A percentile compares a stretch with the other conserved stretches of the same genome.
These are phyloP conservation scores for Metarhizium sp. DNA, from an alignment of 2,329 filamentous ascomycete species.

Conservation along the genomic window DNA sequence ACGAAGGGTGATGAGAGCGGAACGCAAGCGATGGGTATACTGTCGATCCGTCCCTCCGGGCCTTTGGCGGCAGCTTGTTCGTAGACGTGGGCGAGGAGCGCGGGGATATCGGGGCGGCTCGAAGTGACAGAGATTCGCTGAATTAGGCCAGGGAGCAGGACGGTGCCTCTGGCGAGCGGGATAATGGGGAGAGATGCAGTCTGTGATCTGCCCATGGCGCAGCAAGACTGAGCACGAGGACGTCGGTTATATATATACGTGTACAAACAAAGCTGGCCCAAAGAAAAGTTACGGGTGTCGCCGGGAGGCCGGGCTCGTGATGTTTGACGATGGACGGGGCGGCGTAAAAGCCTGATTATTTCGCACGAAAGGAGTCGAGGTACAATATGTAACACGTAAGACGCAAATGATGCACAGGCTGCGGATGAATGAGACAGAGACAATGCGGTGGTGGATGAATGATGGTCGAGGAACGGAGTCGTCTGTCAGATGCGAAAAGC, in stretches of 20 bases:
- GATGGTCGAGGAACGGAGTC: background rate
- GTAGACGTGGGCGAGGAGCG: conserved; percentile 78
- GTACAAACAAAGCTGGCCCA: background rate
- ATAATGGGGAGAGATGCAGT: conserved; percentile 61
- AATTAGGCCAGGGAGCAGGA: conserved; percentile 78
- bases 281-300: background rate
- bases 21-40: conserved; percentile 76
- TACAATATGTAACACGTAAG: background rate
- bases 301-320: background rate
- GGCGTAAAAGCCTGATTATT: background rate
- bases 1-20: conserved; percentile 71
- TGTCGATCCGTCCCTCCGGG: conserved; percentile 51
- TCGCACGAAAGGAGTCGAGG: background rate
- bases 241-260: background rate
- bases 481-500: too few relatives aligned
- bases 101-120: conserved; percentile 76
- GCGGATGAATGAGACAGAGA: background rate
- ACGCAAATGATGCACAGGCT: background rate
- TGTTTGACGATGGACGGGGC: background rate
- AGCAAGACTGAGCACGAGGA: conserved; percentile 1
- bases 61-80: conserved; percentile 62
- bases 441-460: background rate
- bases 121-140: conserved; percentile 74
- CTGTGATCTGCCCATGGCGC: conserved; percentile 30
- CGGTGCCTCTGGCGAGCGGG: conserved; percentile 67